phyloP scores from a whole-genome alignment of 257 asterid species.

The Ballota nigra region DNA sequence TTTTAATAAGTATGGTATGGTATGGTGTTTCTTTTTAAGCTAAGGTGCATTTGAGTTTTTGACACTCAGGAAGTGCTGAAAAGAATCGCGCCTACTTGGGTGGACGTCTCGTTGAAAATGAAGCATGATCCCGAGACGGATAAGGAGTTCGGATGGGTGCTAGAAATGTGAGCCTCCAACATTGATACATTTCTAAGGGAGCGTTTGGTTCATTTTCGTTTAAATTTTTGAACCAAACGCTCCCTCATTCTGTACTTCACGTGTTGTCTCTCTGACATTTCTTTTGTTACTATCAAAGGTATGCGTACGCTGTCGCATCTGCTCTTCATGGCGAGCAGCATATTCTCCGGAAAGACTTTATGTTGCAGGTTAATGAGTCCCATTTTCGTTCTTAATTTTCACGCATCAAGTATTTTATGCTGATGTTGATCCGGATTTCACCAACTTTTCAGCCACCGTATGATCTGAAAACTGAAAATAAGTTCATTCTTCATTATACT shows the following conservation, averaged over 20 bases:
- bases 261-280: not conserved
- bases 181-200: no score
- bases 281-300: constrained; percentile 34
- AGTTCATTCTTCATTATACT: constrained; percentile 57
- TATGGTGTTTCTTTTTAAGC: not conserved
- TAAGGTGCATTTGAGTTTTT: constrained; percentile 19
- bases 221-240: no score
- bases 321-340: constrained; percentile 66
- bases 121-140: constrained; percentile 50
- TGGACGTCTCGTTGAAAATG: constrained; percentile 56
- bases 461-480: constrained; percentile 42
- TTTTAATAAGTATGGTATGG: not conserved
- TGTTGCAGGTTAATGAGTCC: constrained; percentile 46
- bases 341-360: constrained; percentile 51
- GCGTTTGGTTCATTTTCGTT: no score
- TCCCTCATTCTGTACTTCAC: not conserved
- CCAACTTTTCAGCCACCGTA: constrained; percentile 56
- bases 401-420: not conserved
- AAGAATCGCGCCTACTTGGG: constrained; percentile 64
- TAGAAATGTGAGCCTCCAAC: constrained; percentile 73
- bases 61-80: constrained; percentile 49
- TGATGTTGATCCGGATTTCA: not conserved
- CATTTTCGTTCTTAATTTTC: not conserved
- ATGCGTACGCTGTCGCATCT: constrained; percentile 66
- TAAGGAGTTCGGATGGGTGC: constrained; percentile 55